Evolutionary conservation across 225 moss, liverwort and hornwort species (phyloP), one percentile per base, ranked within the genome.

Genomic region (Sphagnum tenellum): DNA sequence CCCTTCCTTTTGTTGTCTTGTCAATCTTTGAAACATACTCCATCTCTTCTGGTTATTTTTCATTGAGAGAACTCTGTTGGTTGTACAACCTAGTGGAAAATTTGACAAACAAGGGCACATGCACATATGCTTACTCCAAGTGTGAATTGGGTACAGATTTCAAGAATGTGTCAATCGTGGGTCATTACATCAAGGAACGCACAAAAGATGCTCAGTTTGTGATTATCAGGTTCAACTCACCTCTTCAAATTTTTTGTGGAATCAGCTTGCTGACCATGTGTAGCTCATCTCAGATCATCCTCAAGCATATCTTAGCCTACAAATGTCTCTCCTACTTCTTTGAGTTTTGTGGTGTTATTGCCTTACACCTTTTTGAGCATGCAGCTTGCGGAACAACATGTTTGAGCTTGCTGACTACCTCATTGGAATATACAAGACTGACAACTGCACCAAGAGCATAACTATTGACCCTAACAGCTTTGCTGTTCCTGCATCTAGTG

Each of bases 171-270:
- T 98, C 96, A 8, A 98, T 98, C 56, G 93, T 98, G 50, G 96
- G 93, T 52, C 96, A 98, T 70, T 98, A 98, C 71, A 98, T 98
- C 83, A 93, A 98, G 73, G 96, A 98, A 67, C 81, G 93, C 55
- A 98, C 96, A 5, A 98, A 98, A 74, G 87, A 98, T 69, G 96
- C 96, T 14, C 96, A 98, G 65, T 98, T 98, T 74, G 76, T 98
- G 55, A 93, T 98, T 52, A 98, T 98, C 83, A 98, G 96, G 96
- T 93, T 1, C 55, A 55, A 51, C 4, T 4, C 10, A 44, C 9
- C 55, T 3, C 10, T 47, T 29, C 3, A 8, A 13, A 14, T 3
- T 46, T 51, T 11, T 46, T 4, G 5, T 44, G 3, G 8, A 4
- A 45, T 65, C 29, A 29, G 29, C 29, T 29, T 29, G 29, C 29